Conservation (phyloP, 78 protist species). For the Tieghemostelium lacteum region DNA sequence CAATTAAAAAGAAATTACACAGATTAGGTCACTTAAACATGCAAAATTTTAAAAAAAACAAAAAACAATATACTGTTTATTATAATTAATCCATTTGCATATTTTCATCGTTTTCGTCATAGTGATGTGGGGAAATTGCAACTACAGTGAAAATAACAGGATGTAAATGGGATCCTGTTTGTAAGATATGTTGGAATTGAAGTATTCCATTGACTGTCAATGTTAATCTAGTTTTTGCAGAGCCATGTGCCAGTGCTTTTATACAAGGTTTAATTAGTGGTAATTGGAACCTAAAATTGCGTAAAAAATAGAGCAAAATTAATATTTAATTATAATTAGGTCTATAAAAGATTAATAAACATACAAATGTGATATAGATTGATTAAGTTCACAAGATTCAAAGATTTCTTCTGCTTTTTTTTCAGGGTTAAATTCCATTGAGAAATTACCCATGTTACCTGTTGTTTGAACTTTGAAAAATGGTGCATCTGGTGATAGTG, state of each 20-base stretch:
- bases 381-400: background rate
- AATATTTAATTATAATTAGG: too few species aligned
- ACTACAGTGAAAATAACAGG: slow-evolving; percentile 2
- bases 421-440: slow-evolving; percentile 14
- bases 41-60: too few species aligned
- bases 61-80: too few species aligned
- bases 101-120: background rate
- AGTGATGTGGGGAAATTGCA: background rate
- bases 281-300: background rate
- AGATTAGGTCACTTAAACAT: too few species aligned
- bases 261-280: slow-evolving; percentile 35
- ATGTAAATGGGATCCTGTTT: slow-evolving; percentile 8
- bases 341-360: too few species aligned
- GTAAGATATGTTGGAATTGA: background rate
- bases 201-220: slow-evolving; percentile 16
- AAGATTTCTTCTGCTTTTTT: slow-evolving; percentile 2
- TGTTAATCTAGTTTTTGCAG: slow-evolving; percentile 16
- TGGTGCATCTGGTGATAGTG: slow-evolving; percentile 35
- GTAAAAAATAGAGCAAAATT: too few species aligned
- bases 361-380: background rate
- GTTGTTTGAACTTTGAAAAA: slow-evolving; percentile 17
- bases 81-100: background rate
- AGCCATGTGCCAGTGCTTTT: slow-evolving; percentile 26
- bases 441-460: slow-evolving; percentile 41
- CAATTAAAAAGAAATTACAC: too few species aligned